Base-by-base conservation (phyloP, 2,329 filamentous ascomycete species). In the Paraphaeosphaeria minitans region DNA sequence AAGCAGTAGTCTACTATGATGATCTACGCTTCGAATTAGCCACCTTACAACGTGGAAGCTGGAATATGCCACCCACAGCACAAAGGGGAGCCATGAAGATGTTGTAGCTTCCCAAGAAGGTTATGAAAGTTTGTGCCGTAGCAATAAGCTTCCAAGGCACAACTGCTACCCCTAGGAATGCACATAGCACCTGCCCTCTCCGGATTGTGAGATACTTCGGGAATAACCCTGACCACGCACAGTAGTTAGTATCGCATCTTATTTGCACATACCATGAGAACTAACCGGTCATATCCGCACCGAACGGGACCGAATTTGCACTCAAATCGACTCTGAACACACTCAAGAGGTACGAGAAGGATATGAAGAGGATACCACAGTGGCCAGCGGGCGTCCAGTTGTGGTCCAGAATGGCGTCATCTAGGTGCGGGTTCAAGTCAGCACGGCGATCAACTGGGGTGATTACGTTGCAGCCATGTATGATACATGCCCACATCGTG, bases 111-210 rank as follows among this genome's bases (percentile, higher is more conserved):
- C 74, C 73, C 0, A 81, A 64, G 60, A 81, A 81, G 5, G 77
- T 80, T 1, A 80, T 63, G 60, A 82, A 80, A 12, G 71, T 72
- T 13, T 68, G 60, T 0, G 79, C 79, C 2, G 69, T 77, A 27
- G 73, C 71, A 48, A 81, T 71, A 2, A 82, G 71, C 42, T 79
- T 72, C 80, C 80, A 82, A 0, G 79, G 79, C 13, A 78, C 72
- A 6, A 79, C 67, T 0, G 73, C 65, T 7, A 72, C 67, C 7
- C 73, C 73, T 9, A 80, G 61, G 2, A 81, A 49, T 13, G 72
- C 71, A 55, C 78, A 79, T 10, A 80, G 62, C 5, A 81, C 61
- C 61, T 79, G 77, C 16, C 80, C 80, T 21, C 80, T 69, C 7
- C 73, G 68, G 56, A 82, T 81, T 13, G 73, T 81, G 53, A 82